Evolutionary conservation across 257 asterid species (phyloP).

Genomic region (Echium plantagineum): DNA sequence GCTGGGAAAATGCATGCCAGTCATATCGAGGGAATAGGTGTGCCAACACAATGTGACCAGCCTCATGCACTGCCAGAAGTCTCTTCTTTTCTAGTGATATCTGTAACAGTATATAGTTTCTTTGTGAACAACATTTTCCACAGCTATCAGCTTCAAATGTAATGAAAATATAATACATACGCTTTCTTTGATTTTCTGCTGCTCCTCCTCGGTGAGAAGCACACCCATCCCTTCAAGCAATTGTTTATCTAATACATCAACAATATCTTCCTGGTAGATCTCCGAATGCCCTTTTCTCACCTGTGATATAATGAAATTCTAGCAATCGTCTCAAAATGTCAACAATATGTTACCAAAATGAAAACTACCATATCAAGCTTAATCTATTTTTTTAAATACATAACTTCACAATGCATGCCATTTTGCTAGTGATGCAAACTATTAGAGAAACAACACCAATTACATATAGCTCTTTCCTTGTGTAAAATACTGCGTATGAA

Average conservation of each 20-base stretch:
- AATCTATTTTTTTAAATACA: too few relatives aligned
- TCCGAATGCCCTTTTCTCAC: constrained; percentile 77
- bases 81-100: constrained; percentile 69
- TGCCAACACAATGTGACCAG: constrained; percentile 94
- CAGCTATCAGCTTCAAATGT: constrained; percentile 1
- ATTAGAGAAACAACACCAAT: too few relatives aligned
- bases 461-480: neutral
- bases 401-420: too few relatives aligned
- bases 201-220: constrained; percentile 98
- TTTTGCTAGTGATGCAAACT: too few relatives aligned
- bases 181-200: constrained; percentile 74
- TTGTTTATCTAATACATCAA: constrained; percentile 93
- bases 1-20: constrained; percentile 99
- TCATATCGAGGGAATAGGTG: constrained; percentile 91
- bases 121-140: neutral
- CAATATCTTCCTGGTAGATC: constrained; percentile 77
- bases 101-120: constrained; percentile 19
- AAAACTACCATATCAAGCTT: neutral
- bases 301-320: constrained; percentile 23
- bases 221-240: constrained; percentile 99
- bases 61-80: constrained; percentile 94
- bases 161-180: constrained; percentile 35
- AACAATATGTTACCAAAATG: constrained; percentile 3
- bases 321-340: constrained; percentile 1
- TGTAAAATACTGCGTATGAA: neutral